These are phyloP conservation scores for Lecanicillium sp. DNA, from an alignment of 2,329 filamentous ascomycete species.

Conservation along the genomic window DNA sequence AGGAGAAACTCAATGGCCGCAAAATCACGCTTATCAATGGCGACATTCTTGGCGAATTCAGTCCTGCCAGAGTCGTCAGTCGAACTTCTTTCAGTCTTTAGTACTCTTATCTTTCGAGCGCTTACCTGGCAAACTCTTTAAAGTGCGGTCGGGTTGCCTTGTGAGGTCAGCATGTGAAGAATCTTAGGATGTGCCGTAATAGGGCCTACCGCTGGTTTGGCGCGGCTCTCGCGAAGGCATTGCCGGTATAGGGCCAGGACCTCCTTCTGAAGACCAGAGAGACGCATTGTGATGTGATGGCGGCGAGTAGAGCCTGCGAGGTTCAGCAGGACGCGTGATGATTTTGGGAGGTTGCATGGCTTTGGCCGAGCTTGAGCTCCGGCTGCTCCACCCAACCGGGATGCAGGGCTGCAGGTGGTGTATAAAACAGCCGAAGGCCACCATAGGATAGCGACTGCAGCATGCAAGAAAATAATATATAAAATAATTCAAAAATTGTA, in stretches of 20 bases:
- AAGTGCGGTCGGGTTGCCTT: constrained; percentile 57
- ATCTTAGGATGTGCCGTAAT: background rate
- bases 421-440: no score
- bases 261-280: constrained; percentile 86
- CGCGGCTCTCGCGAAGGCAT: constrained; percentile 72
- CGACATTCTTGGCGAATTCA: constrained; percentile 68
- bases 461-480: no score
- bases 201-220: constrained; percentile 62
- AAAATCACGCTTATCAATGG: constrained; percentile 77
- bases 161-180: constrained; percentile 12
- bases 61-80: constrained; percentile 34
- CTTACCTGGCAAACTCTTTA: constrained; percentile 54
- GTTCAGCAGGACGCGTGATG: no score
- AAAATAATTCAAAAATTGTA: no score
- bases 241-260: constrained; percentile 79
- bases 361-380: no score
- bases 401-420: no score
- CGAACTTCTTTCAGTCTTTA: background rate
- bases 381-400: no score
- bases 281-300: constrained; percentile 24
- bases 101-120: constrained; percentile 3
- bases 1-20: constrained; percentile 76
- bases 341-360: no score
- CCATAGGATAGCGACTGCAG: no score
- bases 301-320: no score